These are phyloP conservation scores for Crithidia brevicula DNA, from an alignment of 208 protist genomes.

Conservation along the genomic window DNA sequence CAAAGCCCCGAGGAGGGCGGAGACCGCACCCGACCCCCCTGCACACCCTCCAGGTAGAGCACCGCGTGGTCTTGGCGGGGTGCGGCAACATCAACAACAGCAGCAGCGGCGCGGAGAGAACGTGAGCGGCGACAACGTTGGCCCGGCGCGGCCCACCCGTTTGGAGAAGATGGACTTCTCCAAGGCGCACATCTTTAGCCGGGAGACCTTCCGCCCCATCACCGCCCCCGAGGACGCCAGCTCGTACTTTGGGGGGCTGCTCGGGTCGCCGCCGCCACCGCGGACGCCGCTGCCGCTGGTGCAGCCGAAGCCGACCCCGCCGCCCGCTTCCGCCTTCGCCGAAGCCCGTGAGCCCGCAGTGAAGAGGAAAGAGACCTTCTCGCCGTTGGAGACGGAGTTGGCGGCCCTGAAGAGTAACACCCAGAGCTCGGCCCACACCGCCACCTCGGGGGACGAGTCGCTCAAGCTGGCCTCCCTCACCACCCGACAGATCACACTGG, in stretches of 20 bases:
- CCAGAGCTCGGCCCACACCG: constrained; percentile 20
- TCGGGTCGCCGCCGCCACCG: constrained; percentile 13
- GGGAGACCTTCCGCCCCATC: constrained; percentile 70
- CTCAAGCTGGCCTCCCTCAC: constrained; percentile 74
- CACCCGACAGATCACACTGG: constrained; percentile 60
- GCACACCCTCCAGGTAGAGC: constrained; percentile 14
- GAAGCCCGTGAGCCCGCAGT: no score
- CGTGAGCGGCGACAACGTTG: constrained; percentile 1
- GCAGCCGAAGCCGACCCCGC: constrained; percentile 4
- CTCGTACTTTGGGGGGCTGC: constrained; percentile 24
- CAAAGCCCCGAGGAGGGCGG: constrained; percentile 53
- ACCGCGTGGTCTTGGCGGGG: constrained; percentile 12
- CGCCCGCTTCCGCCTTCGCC: background rate
- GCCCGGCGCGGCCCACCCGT: constrained; percentile 12
- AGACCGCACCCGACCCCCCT: constrained; percentile 76
- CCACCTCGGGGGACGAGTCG: constrained; percentile 45
- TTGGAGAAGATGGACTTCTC: constrained; percentile 55
- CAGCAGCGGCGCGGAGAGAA: no score
- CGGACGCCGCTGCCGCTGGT: constrained; percentile 17
- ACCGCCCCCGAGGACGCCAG: constrained; percentile 53
- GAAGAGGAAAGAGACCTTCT: background rate
- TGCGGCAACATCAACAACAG: background rate
- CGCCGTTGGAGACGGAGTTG: background rate
- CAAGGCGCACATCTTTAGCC: constrained; percentile 61
- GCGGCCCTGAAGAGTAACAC: background rate